phyloP scores from a whole-genome alignment of 2,329 filamentous ascomycete species.

The Amesomyces nigricolor region DNA sequence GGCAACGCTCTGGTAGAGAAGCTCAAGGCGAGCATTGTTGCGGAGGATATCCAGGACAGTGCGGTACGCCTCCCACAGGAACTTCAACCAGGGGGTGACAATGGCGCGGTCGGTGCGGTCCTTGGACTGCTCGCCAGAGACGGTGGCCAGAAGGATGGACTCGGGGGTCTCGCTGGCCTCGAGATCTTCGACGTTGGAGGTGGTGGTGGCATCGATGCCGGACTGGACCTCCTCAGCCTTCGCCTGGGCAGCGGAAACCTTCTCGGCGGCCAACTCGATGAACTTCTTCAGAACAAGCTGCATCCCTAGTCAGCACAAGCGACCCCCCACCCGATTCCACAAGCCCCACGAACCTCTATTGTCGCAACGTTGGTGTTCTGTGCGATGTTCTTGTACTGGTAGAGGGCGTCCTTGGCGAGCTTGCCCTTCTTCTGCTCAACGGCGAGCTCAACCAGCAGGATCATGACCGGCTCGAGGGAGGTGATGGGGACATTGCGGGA shows the following conservation, averaged over 20 bases:
- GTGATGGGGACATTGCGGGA: conserved; percentile 96
- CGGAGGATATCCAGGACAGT: conserved; percentile 97
- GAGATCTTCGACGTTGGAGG: conserved; percentile 82
- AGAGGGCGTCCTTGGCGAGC: conserved; percentile 95
- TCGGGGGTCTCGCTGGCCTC: conserved; percentile 97
- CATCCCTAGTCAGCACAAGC: conserved; percentile 14
- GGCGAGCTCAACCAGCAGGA: conserved; percentile 92
- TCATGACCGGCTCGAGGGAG: conserved; percentile 95
- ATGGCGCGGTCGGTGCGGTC: conserved; percentile 97
- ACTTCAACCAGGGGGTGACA: conserved; percentile 98
- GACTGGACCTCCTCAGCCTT: conserved; percentile 96
- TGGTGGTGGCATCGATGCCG: conserved; percentile 67
- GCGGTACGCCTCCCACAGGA: conserved; percentile 98
- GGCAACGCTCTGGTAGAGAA: conserved; percentile 97
- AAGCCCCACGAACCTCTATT: conserved; percentile 66
- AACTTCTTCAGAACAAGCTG: conserved; percentile 93
- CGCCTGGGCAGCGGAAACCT: conserved; percentile 90
- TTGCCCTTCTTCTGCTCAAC: conserved; percentile 98
- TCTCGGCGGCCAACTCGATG: conserved; percentile 92
- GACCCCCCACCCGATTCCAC: not conserved
- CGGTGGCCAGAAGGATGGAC: conserved; percentile 94
- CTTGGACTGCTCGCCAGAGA: conserved; percentile 94
- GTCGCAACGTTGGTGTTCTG: conserved; percentile 98
- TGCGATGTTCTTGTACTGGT: conserved; percentile 99
- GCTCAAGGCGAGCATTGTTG: conserved; percentile 96